Evolutionary conservation across 805 yeast genomes (phyloP).

Genomic region (Myxozyma neglecta): DNA sequence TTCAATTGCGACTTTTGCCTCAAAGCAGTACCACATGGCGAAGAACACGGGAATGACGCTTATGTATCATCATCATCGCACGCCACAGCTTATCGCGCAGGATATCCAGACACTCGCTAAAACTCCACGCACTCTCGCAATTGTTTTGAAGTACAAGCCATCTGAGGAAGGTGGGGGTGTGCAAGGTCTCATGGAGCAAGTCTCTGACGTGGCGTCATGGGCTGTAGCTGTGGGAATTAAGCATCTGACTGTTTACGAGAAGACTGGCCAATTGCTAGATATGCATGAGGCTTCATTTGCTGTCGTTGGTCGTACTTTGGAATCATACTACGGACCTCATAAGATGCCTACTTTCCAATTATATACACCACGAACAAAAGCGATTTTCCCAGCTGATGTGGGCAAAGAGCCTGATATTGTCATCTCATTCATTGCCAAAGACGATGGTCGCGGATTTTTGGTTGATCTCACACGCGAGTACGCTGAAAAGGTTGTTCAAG

Average conservation of each 20-base stretch:
- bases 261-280: slow-evolving; percentile 22
- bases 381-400: slow-evolving; percentile 25
- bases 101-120: slow-evolving; percentile 74
- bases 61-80: slow-evolving; percentile 39
- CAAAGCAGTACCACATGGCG: slow-evolving; percentile 22
- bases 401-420: slow-evolving; percentile 48
- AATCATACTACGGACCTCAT: slow-evolving; percentile 20
- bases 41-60: slow-evolving; percentile 30
- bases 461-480: slow-evolving; percentile 84
- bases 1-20: slow-evolving; percentile 7
- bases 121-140: slow-evolving; percentile 74
- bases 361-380: slow-evolving; percentile 13
- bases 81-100: slow-evolving; percentile 82
- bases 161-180: slow-evolving; percentile 88
- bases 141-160: slow-evolving; percentile 68
- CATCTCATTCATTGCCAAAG: slow-evolving; percentile 64
- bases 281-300: slow-evolving; percentile 13
- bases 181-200: slow-evolving; percentile 74
- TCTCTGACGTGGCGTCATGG: slow-evolving; percentile 83
- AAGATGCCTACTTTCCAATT: slow-evolving; percentile 13
- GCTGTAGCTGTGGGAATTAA: slow-evolving; percentile 83
- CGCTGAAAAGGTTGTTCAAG: slow-evolving; percentile 64
- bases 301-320: slow-evolving; percentile 20
- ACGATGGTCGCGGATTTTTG: slow-evolving; percentile 87
- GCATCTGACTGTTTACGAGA: slow-evolving; percentile 70